Evolutionary conservation across 768 basidiomycete genomes (phyloP).

Genomic region (Suillus placidus): DNA sequence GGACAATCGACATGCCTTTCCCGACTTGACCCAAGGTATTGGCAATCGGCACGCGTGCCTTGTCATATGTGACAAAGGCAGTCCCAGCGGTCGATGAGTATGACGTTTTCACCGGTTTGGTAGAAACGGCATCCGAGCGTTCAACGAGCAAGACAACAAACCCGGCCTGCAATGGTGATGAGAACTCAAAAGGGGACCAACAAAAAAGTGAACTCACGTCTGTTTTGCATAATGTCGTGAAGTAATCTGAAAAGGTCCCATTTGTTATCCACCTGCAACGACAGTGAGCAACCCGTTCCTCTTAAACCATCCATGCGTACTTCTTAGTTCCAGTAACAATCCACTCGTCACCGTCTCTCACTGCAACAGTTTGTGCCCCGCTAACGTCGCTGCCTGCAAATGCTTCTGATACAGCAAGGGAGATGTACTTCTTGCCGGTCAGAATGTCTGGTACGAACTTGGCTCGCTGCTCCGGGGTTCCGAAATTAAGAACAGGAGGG

Average conservation of each 20-base stretch:
- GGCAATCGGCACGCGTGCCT: conserved; percentile 78
- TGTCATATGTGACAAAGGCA: conserved; percentile 80
- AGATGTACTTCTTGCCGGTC: conserved; percentile 81
- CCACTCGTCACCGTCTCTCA: conserved; percentile 84
- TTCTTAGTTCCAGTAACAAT: conserved; percentile 94
- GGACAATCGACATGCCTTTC: conserved; percentile 78
- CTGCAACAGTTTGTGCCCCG: conserved; percentile 84
- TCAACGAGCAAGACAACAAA: conserved; percentile 78
- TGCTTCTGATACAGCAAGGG: conserved; percentile 90
- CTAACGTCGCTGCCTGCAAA: conserved; percentile 89
- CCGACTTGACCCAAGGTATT: conserved; percentile 89
- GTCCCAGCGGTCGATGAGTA: conserved; percentile 94
- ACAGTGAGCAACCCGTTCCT: neutral
- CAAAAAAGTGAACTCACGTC: conserved; percentile 44
- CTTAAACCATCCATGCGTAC: conserved; percentile 40
- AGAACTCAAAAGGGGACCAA: neutral
- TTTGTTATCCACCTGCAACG: conserved; percentile 84
- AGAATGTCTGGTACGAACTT: conserved; percentile 75
- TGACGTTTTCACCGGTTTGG: conserved; percentile 88
- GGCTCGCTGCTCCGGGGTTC: conserved; percentile 68
- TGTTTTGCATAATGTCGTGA: conserved; percentile 77
- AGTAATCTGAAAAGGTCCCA: conserved; percentile 82
- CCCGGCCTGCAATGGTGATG: conserved; percentile 48
- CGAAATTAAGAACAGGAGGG: conserved; percentile 89
- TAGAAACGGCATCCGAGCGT: conserved; percentile 72